Evolutionary conservation across 2,329 filamentous ascomycete genomes (phyloP), one percentile per base, ranked within the genome.

Genomic region (Erysiphe pulchra): DNA sequence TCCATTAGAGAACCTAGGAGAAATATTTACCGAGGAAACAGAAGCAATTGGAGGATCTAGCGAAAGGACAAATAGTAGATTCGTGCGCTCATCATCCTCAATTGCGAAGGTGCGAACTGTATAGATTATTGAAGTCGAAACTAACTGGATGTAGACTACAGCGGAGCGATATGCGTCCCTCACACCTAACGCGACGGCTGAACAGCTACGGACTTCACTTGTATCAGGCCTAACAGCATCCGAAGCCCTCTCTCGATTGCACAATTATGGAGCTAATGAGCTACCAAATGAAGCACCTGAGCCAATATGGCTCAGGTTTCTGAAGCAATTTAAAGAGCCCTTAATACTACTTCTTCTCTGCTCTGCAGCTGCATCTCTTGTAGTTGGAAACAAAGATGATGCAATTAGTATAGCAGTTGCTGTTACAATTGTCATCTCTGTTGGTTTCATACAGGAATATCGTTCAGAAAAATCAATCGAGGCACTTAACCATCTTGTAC

Each of bases 381-480:
- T 95, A 39, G 79, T 98, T 61, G 85, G 86, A 45, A 98, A 98
- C 57, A 76, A 78, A 57, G 87, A 95, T 55, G 92, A 98, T 63
- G 87, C 87, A 6, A 65, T 98, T 55, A 95, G 87, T 61, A 98
- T 98, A 57, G 81, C 87, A 0, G 77, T 93, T 31, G 90, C 90
- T 1, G 90, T 98, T 18, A 93, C 86, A 24, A 98, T 98, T 54
- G 90, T 98, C 6, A 86, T 98, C 20, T 80, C 80, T 0, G 90
- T 98, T 38, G 90, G 87, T 1, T 98, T 98, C 54, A 75, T 95
- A 45, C 90, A 98, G 59, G 90, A 98, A 62, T 98, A 98, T 60
- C 72, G 90, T 48, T 95, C 90, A 8, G 90, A 98, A 60, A 92
- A 98, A 62, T 95, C 87, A 2, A 75, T 98, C 52, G 90, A 98